Evolutionary conservation across 2,329 filamentous ascomycete genomes (phyloP).

Genomic region (Geosmithia flava): DNA sequence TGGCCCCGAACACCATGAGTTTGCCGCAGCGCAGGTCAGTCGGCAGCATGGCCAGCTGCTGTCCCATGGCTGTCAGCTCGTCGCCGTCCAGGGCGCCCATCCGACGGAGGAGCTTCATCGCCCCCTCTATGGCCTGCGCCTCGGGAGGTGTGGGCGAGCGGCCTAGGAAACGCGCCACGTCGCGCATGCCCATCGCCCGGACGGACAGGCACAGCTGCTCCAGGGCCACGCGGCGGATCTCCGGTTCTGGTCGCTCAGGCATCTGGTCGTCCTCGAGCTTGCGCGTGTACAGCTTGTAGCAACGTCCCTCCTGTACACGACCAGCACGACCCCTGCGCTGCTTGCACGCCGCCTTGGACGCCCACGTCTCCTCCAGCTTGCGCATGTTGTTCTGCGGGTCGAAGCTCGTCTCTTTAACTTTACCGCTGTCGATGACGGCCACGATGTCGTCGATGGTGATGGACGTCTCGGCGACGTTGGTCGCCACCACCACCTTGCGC

Average conservation of each 20-base stretch:
- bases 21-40: slow-evolving; percentile 89
- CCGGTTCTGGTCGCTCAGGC: slow-evolving; percentile 79
- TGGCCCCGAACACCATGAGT: slow-evolving; percentile 86
- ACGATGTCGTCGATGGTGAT: slow-evolving; percentile 98
- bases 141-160: slow-evolving; percentile 85
- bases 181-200: slow-evolving; percentile 81
- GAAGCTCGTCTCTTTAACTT: slow-evolving; percentile 93
- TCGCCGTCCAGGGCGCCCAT: slow-evolving; percentile 85
- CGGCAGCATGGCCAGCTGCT: slow-evolving; percentile 89
- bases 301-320: slow-evolving; percentile 79
- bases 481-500: slow-evolving; percentile 86
- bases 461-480: slow-evolving; percentile 95
- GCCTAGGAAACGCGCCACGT: slow-evolving; percentile 70
- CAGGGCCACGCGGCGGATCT: slow-evolving; percentile 83
- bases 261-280: slow-evolving; percentile 70
- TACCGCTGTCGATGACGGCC: slow-evolving; percentile 87
- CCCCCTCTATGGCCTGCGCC: slow-evolving; percentile 72
- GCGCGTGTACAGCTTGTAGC: slow-evolving; percentile 90
- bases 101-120: slow-evolving; percentile 62
- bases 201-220: slow-evolving; percentile 93
- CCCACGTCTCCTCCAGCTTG: slow-evolving; percentile 89
- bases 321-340: slow-evolving; percentile 88
- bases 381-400: slow-evolving; percentile 90
- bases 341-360: slow-evolving; percentile 85
- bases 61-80: slow-evolving; percentile 79